phyloP scores from a whole-genome alignment of 495 filamentous ascomycete genomes.

The Pyrenopolyporus hunteri region DNA sequence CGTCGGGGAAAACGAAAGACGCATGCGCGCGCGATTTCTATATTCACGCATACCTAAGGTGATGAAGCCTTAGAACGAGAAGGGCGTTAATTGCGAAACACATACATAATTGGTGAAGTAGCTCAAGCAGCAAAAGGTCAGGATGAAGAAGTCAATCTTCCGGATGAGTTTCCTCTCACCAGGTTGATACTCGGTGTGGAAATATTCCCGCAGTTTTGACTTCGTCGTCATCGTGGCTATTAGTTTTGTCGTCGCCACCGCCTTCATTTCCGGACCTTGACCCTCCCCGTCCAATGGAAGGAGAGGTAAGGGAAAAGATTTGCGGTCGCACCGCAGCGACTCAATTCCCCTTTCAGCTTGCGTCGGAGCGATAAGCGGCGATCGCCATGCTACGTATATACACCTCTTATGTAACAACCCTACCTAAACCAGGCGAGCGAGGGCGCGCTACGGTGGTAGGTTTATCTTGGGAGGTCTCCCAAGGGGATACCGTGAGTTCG shows the following conservation, averaged over 20 bases:
- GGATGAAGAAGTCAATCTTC: conserved; percentile 69
- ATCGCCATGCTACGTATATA: conserved; percentile 16
- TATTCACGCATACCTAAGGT: too few species aligned
- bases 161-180: conserved; percentile 56
- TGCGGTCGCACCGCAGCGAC: conserved; percentile 16
- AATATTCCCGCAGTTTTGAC: conserved; percentile 40
- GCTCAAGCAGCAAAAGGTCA: conserved; percentile 67
- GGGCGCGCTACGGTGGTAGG: conserved; percentile 10
- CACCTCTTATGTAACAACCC: background rate
- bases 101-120: conserved; percentile 57
- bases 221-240: conserved; percentile 26
- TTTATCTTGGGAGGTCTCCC: conserved; percentile 9
- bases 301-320: background rate
- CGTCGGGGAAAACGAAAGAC: background rate
- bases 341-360: background rate
- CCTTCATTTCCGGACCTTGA: conserved; percentile 1
- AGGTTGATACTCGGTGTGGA: conserved; percentile 44
- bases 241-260: conserved; percentile 22
- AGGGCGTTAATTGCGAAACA: background rate
- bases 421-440: background rate
- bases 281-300: conserved; percentile 14
- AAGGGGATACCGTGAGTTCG: too few species aligned
- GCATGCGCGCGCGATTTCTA: too few species aligned
- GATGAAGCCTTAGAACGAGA: background rate
- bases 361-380: conserved; percentile 8